Conservation (phyloP, 352 stramenopile species). For the Aphanomyces cochlioides region DNA sequence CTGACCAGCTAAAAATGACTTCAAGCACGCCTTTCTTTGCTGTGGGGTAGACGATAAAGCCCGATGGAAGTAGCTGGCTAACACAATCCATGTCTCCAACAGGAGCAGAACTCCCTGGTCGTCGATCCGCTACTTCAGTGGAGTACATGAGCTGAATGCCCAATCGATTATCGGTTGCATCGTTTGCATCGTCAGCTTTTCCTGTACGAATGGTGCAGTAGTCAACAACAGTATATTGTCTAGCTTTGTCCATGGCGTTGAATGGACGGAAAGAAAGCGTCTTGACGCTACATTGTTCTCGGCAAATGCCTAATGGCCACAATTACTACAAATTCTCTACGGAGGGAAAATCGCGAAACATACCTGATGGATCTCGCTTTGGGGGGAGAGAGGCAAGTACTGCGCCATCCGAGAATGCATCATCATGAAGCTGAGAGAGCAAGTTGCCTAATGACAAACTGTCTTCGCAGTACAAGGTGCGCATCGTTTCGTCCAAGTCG, state of each 20-base stretch:
- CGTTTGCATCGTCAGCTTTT: constrained; percentile 22
- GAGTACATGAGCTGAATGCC: constrained; percentile 30
- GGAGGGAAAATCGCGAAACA: background rate
- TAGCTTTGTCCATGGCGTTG: constrained; percentile 27
- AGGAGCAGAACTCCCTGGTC: background rate
- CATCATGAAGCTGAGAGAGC: constrained; percentile 25
- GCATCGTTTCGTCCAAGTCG: constrained; percentile 28
- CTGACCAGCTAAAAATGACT: constrained; percentile 29
- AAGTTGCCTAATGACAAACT: constrained; percentile 17
- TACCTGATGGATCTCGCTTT: constrained; percentile 26
- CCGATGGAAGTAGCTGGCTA: constrained; percentile 26
- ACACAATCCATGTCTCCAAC: constrained; percentile 13
- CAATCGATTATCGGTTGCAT: constrained; percentile 23
- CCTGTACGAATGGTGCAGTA: constrained; percentile 29
- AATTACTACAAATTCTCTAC: background rate
- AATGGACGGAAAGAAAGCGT: constrained; percentile 27
- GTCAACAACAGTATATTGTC: constrained; percentile 27
- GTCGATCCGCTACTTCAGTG: constrained; percentile 14
- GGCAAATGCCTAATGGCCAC: constrained; percentile 11
- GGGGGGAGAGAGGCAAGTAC: constrained; percentile 12
- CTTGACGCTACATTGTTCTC: constrained; percentile 27
- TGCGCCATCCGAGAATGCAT: constrained; percentile 22
- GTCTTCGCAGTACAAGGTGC: constrained; percentile 27
- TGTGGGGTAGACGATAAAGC: constrained; percentile 29
- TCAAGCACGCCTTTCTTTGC: constrained; percentile 28